Base-by-base conservation (phyloP, 108 stramenopile species). In the Nitzschia sp. region DNA sequence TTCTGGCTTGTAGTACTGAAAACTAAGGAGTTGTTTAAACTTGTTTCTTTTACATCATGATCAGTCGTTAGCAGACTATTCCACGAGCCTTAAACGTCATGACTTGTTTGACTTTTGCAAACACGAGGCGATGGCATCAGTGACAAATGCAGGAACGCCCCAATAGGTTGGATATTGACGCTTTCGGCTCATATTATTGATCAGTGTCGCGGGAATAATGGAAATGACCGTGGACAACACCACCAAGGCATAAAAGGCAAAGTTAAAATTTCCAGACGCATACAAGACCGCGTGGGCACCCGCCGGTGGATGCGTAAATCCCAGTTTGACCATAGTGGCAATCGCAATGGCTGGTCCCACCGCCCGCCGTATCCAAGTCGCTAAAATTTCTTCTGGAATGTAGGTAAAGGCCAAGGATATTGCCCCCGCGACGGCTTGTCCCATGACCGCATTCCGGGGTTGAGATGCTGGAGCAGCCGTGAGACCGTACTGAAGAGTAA, bases 391-490 rank as follows among this genome's bases (percentile, higher is more conserved):
- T 21, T 69, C 68, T 2, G 75, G 75, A 30, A 82, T 71, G 26
- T 79, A 54, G 0, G 23, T 51, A 46, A 80, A 35, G 33, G 49
- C 18, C 13, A 79, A 13, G 2, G 73, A 27, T 24, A 65, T 60
- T 23, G 68, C 68, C 29, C 34, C 55, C 1, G 78, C 49, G 13
- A 87, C 29, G 1, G 74, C 63, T 56, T 82, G 82, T 0, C 80
- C 82, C 13, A 66, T 57, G 6, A 87, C 45, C 2, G 74, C 74
- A 68, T 74, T 82, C 23, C 86, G 60, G 11, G 86, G 86, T 55
- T 87, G 86, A 15, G 71, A 65, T 1, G 86, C 83, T 0, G 86
- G 86, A 29, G 86, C 86, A 42, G 83, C 72, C n/a, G 86, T 82
- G 18, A 87, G 38, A 32, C 74, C 73, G 48, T 75, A 87, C 24